Evolutionary conservation across 768 basidiomycete genomes (phyloP).

Genomic region (Termitomyces sp.): DNA sequence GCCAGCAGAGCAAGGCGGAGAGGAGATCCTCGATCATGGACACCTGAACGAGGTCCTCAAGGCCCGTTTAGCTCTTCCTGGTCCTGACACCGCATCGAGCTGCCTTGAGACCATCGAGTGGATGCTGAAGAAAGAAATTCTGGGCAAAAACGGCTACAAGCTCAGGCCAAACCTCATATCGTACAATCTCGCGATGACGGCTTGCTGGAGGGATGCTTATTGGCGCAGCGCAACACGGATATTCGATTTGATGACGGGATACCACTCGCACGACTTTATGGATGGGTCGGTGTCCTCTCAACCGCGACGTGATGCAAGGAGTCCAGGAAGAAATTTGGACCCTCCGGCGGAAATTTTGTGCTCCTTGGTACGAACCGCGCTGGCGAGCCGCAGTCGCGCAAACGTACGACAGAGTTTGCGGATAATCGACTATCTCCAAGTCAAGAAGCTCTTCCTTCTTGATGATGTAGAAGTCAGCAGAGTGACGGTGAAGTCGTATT

Average conservation of each 20-base stretch:
- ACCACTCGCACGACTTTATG: conserved; percentile 49
- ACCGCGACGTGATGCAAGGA: conserved; percentile 40
- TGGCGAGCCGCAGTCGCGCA: conserved; percentile 43
- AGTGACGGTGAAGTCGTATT: conserved; percentile 37
- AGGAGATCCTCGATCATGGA: conserved; percentile 39
- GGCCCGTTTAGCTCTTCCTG: conserved; percentile 43
- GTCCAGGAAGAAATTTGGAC: conserved; percentile 37
- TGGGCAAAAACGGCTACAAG: conserved; percentile 38
- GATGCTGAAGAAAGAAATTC: conserved; percentile 58
- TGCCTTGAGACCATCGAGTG: conserved; percentile 62
- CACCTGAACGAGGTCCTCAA: conserved; percentile 64
- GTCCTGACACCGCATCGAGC: conserved; percentile 36
- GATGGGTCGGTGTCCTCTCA: conserved; percentile 33
- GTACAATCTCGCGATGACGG: conserved; percentile 58
- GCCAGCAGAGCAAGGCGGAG: conserved; percentile 32
- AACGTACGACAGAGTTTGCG: conserved; percentile 60
- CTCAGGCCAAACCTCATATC: conserved; percentile 46
- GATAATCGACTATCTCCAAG: conserved; percentile 47
- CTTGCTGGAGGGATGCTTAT: conserved; percentile 61
- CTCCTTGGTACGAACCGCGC: conserved; percentile 54
- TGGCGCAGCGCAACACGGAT: conserved; percentile 55
- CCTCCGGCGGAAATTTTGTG: conserved; percentile 55
- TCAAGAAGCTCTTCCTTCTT: conserved; percentile 25
- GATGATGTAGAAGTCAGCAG: conserved; percentile 13
- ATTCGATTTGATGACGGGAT: conserved; percentile 75